These are phyloP conservation scores for Lanmaoa pseudosensibilis DNA, from an alignment of 768 basidiomycete genomes.

Conservation along the genomic window DNA sequence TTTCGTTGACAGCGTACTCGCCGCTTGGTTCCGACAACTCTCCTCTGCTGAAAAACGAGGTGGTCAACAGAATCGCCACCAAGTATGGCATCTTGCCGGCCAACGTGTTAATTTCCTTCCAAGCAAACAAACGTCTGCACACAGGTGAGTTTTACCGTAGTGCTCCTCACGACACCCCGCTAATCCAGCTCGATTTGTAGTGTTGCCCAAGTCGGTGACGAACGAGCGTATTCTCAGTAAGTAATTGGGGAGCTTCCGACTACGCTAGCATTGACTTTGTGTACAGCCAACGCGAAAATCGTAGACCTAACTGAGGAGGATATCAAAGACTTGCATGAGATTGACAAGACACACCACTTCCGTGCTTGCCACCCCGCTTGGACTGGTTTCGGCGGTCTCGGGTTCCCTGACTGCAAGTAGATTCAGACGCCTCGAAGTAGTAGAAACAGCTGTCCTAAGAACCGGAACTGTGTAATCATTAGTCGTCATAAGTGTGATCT, in stretches of 20 bases:
- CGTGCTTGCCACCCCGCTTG: slow-evolving; percentile 64
- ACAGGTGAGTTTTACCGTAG: slow-evolving; percentile 36
- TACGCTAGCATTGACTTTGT: not conserved
- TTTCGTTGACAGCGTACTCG: slow-evolving; percentile 75
- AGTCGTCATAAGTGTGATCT: not conserved
- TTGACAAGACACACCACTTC: slow-evolving; percentile 63
- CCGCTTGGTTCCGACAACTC: slow-evolving; percentile 73
- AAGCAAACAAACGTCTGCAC: slow-evolving; percentile 64
- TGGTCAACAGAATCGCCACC: slow-evolving; percentile 60
- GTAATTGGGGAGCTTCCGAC: slow-evolving; percentile 12
- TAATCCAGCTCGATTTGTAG: slow-evolving; percentile 31
- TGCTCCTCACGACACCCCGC: slow-evolving; percentile 3
- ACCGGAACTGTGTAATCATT: not conserved
- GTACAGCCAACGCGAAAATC: slow-evolving; percentile 55
- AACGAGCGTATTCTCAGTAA: slow-evolving; percentile 57
- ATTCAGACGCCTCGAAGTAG: slow-evolving; percentile 3
- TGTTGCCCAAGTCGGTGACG: slow-evolving; percentile 78
- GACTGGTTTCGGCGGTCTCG: slow-evolving; percentile 62
- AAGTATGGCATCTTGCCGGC: slow-evolving; percentile 59
- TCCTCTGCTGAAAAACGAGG: slow-evolving; percentile 60
- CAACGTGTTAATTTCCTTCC: slow-evolving; percentile 70
- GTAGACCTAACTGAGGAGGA: slow-evolving; percentile 64
- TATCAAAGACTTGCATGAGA: slow-evolving; percentile 52
- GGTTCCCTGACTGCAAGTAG: slow-evolving; percentile 56
- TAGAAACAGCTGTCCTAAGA: not conserved